Base-by-base conservation (phyloP, 768 basidiomycete genomes). In the Lactifluus pinguis region DNA sequence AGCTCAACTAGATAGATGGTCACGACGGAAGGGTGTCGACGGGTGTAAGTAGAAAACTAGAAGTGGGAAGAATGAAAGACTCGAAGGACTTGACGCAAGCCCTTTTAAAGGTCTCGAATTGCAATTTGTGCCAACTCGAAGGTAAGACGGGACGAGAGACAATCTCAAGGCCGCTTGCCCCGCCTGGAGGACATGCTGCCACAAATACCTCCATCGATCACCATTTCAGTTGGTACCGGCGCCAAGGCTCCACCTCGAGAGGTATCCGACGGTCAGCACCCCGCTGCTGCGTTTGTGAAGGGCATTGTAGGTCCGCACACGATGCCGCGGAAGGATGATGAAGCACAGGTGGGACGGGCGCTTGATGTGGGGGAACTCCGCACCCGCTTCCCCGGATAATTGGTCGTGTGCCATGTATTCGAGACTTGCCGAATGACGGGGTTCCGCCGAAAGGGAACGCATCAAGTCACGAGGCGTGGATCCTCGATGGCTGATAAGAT, bases 401-500 rank as follows among this genome's bases (percentile, higher is more conserved):
- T 19, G 2, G 63, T 55, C 52, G 55, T 34, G 36, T 47, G 51
- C 41, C 50, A 29, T 49, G 53, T 21, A 39, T 51, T 21, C 29
- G 36, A 52, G 17, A 25, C 44, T 34, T 53, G 60, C 14, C 34
- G 6, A 47, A 38, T 56, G 49, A 19, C 44, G 39, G 47, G 36
- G 19, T 38, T 36, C 21, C 38, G 41, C 53, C 47, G 19, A 41
- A 53, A 50, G 42, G 25, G 38, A 30, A 30, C 42, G 9, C 38
- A 53, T 29, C 29, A 17, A 6, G 62, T 52, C 62, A 62, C 53
- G 58, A 58, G 62, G 51, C 49, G 54, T 48, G 42, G 64, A 60
- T 65, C 55, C 41, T 21, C 47, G 64, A 65, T 65, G 41, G 53
- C 54, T 49, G 64, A 65, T 65, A 65, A 65, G 64, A 65, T 65